A percentile compares a stretch with the other conserved stretches of the same genome.
Conservation (phyloP, 441 rosid species). For the Geranium incanum region DNA sequence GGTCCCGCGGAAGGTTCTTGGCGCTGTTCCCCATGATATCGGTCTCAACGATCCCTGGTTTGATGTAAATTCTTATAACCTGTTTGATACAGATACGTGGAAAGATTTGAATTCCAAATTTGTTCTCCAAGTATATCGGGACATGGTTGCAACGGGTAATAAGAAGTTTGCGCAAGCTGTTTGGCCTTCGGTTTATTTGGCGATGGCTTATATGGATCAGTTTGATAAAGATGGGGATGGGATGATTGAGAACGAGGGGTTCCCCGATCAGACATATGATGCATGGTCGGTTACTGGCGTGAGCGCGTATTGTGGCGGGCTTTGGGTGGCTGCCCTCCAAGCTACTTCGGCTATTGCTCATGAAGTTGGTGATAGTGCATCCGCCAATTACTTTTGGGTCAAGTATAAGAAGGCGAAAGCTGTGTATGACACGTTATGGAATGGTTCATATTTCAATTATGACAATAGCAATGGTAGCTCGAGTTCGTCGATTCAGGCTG, state of each 20-base stretch:
- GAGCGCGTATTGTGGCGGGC: conserved; percentile 26
- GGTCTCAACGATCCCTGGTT: conserved; percentile 29
- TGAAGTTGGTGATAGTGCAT: conserved; percentile 22
- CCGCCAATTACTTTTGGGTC: conserved; percentile 18
- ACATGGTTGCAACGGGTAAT: conserved; percentile 24
- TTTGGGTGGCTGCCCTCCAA: conserved; percentile 27
- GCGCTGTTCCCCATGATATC: conserved; percentile 27
- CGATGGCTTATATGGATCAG: conserved; percentile 26
- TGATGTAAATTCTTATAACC: conserved; percentile 25
- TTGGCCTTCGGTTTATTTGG: conserved; percentile 28
- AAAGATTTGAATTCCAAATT: conserved; percentile 27
- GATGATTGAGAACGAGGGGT: conserved; percentile 26
- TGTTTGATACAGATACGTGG: conserved; percentile 24
- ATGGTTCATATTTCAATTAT: conserved; percentile 25
- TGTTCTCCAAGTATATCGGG: conserved; percentile 25
- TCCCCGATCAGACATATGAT: conserved; percentile 27
- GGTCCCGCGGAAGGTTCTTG: conserved; percentile 23
- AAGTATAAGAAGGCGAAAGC: conserved; percentile 23
- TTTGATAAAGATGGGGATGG: conserved; percentile 26
- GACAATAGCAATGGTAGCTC: conserved; percentile 22
- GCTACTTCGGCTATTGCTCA: conserved; percentile 25
- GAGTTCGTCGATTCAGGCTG: conserved; percentile 24
- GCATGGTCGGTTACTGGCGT: conserved; percentile 26
- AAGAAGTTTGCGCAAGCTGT: conserved; percentile 23
- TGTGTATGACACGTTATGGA: conserved; percentile 22